Evolutionary conservation across 352 stramenopile species (phyloP), one percentile per base, ranked within the genome.

Genomic region (Pilasporangium apinafurcum): DNA sequence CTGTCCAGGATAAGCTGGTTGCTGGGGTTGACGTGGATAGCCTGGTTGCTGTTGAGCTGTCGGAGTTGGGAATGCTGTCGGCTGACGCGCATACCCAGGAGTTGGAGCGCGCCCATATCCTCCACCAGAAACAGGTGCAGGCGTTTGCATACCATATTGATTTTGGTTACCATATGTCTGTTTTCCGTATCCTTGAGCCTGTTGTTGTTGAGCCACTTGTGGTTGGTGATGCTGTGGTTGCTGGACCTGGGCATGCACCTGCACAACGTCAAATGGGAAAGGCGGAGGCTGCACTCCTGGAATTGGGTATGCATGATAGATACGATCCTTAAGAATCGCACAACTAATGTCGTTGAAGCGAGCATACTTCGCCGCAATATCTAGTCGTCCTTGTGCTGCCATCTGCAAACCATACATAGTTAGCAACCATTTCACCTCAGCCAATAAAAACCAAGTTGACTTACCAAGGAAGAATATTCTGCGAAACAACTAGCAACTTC

Each of bases 311-410:
- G 82, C 84, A 37, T 95, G 85, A 59, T 69, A 95, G 58, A 96
- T 82, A 28, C 85, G 80, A 33, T 96, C 86, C 22, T 77, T 82
- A 27, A 96, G 55, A 37, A 95, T 88, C 25, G 69, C 69, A 25
- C 75, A 92, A 44, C 74, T 85, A 26, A 86, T 53, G 43, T 89
- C 73, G 12, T 64, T 51, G 47, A 89, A 87, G 31, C 76, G 87
- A 35, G 87, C 77, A 42, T 98, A 98, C 49, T 97, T 97, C 9
- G 83, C 72, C 8, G 95, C 95, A 31, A 96, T 89, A 34, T 92
- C 85, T 8, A 98, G 48, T 22, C 93, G 63, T 12, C 95, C 95
- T 57, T 98, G 89, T 22, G 94, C 81, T 31, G 94, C 86, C 65
- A 98, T 91, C 78, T 89, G 55, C 9, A 38, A 59, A 42, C 22